Evolutionary conservation across 1,139 yeast genomes (phyloP), one percentile per base, ranked within the genome.

Genomic region (Entelexis sorbosivorans): DNA sequence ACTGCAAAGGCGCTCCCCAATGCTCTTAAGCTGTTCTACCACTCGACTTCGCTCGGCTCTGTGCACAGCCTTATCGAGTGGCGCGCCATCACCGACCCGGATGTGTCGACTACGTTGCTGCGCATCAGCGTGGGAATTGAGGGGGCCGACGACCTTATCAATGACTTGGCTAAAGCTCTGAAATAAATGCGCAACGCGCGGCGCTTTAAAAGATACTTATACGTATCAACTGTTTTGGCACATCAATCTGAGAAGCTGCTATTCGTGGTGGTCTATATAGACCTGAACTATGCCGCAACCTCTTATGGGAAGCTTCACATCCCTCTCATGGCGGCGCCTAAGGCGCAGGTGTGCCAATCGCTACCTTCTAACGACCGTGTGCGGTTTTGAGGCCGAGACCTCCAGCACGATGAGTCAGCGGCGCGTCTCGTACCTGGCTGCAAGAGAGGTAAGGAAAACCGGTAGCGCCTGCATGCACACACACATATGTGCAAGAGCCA

Each of bases 1-100:
- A 67, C 71, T 26, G 96, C 96, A 0, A 76, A 73, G 58, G 52
- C 59, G 2, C 70, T 89, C 14, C 95, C 96, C 3, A 71, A 81
- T 1, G 77, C 74, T 57, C 71, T 88, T 54, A 76, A 79, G 59
- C 75, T 76, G 56, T 87, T 88, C 69, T 81, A 81, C 57, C 96
- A 89, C 67, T 95, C 96, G 2, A 88, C 96, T 0, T 85, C 95
- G 6, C 72, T 89, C 31, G 96, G 96, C 38, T 95, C 96, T n/a
- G 86, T 84, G 7, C 96, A 89, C 65, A 83, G 94, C 51, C 72
- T 88, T 60, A 78, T 88, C 55, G 96, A 89, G 66, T 87, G 96
- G 95, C 77, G 96, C 63, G 82, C 87, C 1, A 64, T 88, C 68
- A 74, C 85, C 47, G 96, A 87, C 62, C 64, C 73, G 1, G 61